Evolutionary conservation across 2,329 filamentous ascomycete species (phyloP).

Genomic region (Ophiosphaerella korrae): DNA sequence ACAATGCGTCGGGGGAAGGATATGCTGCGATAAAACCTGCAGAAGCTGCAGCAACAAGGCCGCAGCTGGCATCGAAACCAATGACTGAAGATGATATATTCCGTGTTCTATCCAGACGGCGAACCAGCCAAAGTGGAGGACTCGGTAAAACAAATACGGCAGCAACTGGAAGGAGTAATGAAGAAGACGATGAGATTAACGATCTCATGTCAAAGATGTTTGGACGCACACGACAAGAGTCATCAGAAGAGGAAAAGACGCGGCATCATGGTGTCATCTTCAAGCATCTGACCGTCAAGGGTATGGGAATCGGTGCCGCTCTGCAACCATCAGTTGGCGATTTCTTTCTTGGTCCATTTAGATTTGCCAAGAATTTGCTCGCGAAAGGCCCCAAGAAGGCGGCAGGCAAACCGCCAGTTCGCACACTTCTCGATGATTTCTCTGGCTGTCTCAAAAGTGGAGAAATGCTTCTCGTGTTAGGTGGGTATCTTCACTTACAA

Average conservation of each 20-base stretch:
- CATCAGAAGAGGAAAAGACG: constrained; percentile 73
- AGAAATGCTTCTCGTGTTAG: constrained; percentile 73
- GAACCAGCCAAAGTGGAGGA: constrained; percentile 43
- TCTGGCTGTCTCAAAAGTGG: constrained; percentile 74
- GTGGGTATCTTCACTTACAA: no score
- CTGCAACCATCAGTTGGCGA: constrained; percentile 66
- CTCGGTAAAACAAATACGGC: constrained; percentile 32
- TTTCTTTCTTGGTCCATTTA: constrained; percentile 63
- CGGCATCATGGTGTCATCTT: constrained; percentile 71
- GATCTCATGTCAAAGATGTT: constrained; percentile 73
- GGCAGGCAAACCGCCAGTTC: constrained; percentile 60
- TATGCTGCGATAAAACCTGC: constrained; percentile 28
- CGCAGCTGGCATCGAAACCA: constrained; percentile 29
- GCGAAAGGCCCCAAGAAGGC: constrained; percentile 49
- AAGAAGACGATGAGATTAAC: constrained; percentile 61
- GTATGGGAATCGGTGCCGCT: constrained; percentile 64
- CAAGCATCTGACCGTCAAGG: constrained; percentile 67
- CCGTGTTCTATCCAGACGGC: constrained; percentile 55
- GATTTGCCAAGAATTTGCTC: constrained; percentile 59
- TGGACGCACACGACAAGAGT: constrained; percentile 65
- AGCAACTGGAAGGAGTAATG: constrained; percentile 25
- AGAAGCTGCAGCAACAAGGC: constrained; percentile 16
- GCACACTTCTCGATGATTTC: constrained; percentile 68
- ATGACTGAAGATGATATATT: constrained; percentile 61
- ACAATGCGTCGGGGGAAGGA: constrained; percentile 23